Conservation (phyloP, 805 yeast species). For the Metschnikowia borealis region DNA sequence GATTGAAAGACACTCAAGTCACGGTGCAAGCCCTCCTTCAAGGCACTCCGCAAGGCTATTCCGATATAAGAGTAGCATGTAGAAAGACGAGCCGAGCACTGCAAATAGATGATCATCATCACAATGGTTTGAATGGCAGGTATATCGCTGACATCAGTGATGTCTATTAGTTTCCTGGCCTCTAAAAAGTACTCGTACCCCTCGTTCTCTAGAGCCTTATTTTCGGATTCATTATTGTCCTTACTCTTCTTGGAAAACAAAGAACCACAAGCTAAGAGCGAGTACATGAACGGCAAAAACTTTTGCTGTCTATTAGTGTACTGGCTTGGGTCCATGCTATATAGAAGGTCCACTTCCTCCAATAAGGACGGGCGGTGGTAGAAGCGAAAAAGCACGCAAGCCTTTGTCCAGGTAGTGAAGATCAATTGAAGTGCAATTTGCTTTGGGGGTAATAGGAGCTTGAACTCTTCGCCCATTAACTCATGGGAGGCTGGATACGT, state of each 20-base stretch:
- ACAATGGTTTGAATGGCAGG: conserved; percentile 82
- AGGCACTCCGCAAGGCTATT: conserved; percentile 75
- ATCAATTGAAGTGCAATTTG: conserved; percentile 68
- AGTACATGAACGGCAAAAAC: conserved; percentile 75
- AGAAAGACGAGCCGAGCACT: conserved; percentile 81
- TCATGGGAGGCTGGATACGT: conserved; percentile 21
- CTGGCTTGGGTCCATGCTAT: conserved; percentile 68
- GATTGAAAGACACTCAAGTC: conserved; percentile 50
- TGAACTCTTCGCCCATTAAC: conserved; percentile 44
- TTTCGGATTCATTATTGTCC: conserved; percentile 10
- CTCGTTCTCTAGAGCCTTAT: conserved; percentile 58
- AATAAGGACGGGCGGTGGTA: conserved; percentile 81
- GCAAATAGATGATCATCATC: conserved; percentile 79
- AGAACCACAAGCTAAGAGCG: conserved; percentile 88
- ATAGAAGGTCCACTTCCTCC: conserved; percentile 68
- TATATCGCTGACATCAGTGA: conserved; percentile 78
- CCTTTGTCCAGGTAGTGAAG: conserved; percentile 76
- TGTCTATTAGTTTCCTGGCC: conserved; percentile 74
- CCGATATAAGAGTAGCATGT: conserved; percentile 90
- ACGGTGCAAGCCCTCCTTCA: conserved; percentile 80
- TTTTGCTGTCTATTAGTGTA: conserved; percentile 70
- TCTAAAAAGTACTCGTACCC: conserved; percentile 78
- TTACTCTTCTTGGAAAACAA: conserved; percentile 50
- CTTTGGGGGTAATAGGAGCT: conserved; percentile 70
- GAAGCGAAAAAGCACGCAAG: conserved; percentile 80